Evolutionary conservation across 1,284 basidiomycete species (phyloP).

Genomic region (Meira miltonrushii): DNA sequence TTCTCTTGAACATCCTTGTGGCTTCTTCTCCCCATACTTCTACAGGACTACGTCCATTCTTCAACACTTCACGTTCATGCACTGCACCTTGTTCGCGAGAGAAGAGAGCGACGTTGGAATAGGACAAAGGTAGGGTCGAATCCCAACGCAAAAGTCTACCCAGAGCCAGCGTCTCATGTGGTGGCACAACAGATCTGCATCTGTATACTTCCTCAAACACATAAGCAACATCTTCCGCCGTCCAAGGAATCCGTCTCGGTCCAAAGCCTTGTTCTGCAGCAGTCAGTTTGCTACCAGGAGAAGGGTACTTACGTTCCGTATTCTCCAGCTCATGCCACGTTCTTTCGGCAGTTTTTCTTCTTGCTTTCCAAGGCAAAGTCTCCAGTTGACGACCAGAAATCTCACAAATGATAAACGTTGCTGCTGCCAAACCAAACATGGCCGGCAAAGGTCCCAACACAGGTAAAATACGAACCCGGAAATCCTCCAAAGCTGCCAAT

Average conservation of each 20-base stretch:
- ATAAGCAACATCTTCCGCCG: slow-evolving; percentile 44
- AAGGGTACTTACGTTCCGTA: slow-evolving; percentile 21
- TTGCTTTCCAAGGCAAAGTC: slow-evolving; percentile 41
- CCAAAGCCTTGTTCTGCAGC: not conserved
- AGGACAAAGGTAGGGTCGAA: slow-evolving; percentile 39
- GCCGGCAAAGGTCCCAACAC: slow-evolving; percentile 56
- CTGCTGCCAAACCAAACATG: slow-evolving; percentile 50
- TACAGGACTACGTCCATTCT: slow-evolving; percentile 29
- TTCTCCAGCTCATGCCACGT: slow-evolving; percentile 20
- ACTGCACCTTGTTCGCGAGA: slow-evolving; percentile 34
- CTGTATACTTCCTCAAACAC: slow-evolving; percentile 48
- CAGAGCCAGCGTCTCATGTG: slow-evolving; percentile 29
- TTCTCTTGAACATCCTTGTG: slow-evolving; percentile 28
- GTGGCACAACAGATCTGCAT: slow-evolving; percentile 41
- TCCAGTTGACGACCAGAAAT: slow-evolving; percentile 43
- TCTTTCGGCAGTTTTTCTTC: slow-evolving; percentile 45
- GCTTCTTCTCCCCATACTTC: slow-evolving; percentile 46
- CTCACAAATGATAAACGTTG: slow-evolving; percentile 48
- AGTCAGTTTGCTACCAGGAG: not conserved
- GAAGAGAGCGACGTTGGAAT: slow-evolving; percentile 45
- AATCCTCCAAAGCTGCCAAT: slow-evolving; percentile 85
- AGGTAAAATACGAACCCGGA: slow-evolving; percentile 81
- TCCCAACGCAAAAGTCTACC: slow-evolving; percentile 45
- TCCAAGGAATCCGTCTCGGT: slow-evolving; percentile 32
- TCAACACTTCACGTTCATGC: slow-evolving; percentile 41